A percentile compares a stretch with the other conserved stretches of the same genome.
Conservation (phyloP, 768 basidiomycete species). For the Suillus brevipes region DNA sequence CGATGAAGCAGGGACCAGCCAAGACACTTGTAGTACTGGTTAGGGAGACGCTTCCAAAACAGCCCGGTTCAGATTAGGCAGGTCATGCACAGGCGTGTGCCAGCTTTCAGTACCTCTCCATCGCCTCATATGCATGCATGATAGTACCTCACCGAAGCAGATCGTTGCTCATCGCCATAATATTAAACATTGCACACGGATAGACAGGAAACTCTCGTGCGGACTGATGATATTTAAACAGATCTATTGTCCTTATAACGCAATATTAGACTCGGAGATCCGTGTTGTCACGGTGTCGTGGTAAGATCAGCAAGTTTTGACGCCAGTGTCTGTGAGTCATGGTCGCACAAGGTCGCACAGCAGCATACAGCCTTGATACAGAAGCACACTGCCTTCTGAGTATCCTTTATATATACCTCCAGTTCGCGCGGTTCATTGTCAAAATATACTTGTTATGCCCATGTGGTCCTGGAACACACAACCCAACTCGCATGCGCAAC, state of each 20-base stretch:
- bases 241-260: not conserved
- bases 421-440: not conserved
- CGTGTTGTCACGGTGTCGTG: not conserved
- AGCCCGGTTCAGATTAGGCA: not conserved
- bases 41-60: no score
- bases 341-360: not conserved
- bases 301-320: not conserved
- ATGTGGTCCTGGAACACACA: constrained; percentile 1
- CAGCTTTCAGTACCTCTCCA: no score
- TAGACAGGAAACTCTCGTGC: not conserved
- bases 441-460: not conserved
- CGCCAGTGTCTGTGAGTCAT: not conserved
- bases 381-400: not conserved
- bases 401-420: not conserved
- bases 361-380: not conserved
- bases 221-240: not conserved
- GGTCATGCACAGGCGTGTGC: not conserved
- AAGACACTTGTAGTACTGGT: no score
- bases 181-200: not conserved
- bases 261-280: not conserved
- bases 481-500: constrained; percentile 12
- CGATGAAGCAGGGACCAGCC: no score
- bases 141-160: not conserved
- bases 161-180: not conserved
- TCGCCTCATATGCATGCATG: no score